These are phyloP conservation scores for Limonium bicolor DNA, from an alignment of 148 eudicot genomes.

Conservation along the genomic window DNA sequence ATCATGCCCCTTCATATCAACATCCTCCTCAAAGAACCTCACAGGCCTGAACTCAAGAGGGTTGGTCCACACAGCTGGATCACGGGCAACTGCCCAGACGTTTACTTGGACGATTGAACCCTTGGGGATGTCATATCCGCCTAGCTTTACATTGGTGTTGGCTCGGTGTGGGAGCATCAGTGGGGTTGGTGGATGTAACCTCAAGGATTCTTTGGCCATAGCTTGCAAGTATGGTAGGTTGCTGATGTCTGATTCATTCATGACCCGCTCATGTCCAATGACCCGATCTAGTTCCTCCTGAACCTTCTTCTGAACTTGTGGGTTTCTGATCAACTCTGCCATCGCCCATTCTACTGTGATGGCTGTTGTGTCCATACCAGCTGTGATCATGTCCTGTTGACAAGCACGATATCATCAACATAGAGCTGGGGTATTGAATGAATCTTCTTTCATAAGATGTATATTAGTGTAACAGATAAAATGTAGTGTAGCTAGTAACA, in stretches of 20 bases:
- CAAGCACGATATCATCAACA: neutral
- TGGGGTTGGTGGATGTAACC: conserved; percentile 88
- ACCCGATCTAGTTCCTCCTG: conserved; percentile 75
- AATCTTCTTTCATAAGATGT: no score
- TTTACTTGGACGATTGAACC: conserved; percentile 52
- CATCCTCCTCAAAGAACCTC: conserved; percentile 55
- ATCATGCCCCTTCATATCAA: conserved; percentile 74
- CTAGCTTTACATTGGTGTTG: conserved; percentile 50
- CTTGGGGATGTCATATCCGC: conserved; percentile 77
- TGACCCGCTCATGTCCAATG: conserved; percentile 42
- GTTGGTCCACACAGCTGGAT: conserved; percentile 41
- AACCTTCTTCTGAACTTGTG: conserved; percentile 65
- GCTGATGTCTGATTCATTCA: conserved; percentile 64
- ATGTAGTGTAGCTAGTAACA: conserved; percentile 3
- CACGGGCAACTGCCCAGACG: conserved; percentile 77
- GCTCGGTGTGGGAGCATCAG: conserved; percentile 75
- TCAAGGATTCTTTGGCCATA: conserved; percentile 52
- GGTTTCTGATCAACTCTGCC: conserved; percentile 66
- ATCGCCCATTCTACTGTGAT: conserved; percentile 77
- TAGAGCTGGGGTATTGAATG: no score
- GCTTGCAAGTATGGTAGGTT: conserved; percentile 61
- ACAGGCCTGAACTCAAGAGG: conserved; percentile 61
- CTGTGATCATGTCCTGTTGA: conserved; percentile 71
- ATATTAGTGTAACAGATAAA: no score
- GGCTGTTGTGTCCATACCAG: conserved; percentile 76